Conservation (phyloP, 208 protist genomes). For the Trichomonas gallinae region DNA sequence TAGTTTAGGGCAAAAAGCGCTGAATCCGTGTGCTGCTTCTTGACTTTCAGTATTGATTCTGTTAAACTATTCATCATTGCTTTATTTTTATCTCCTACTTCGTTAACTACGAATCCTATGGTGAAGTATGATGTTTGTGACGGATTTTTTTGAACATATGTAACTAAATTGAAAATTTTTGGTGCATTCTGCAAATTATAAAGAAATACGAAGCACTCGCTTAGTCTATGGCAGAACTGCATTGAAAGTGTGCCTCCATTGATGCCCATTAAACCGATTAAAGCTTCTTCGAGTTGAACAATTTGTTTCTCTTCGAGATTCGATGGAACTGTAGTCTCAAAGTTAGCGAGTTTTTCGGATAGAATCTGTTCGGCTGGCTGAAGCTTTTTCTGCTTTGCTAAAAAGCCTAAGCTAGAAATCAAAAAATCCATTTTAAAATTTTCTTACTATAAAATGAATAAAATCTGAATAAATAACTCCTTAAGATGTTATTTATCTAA, state of each 20-base stretch:
- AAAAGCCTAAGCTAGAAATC: background rate
- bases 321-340: background rate
- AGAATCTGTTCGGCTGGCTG: background rate
- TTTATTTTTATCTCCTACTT: background rate
- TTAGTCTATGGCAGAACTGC: background rate
- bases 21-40: background rate
- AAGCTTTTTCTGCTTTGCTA: background rate
- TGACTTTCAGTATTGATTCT: background rate
- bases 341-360: background rate
- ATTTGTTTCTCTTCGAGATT: background rate
- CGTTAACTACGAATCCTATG: background rate
- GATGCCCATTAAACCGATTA: background rate
- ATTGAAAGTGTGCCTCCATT: background rate
- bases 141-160: background rate
- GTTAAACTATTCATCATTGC: background rate
- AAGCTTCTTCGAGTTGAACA: background rate
- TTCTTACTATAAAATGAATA: too few species aligned
- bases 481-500: too few species aligned
- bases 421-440: background rate
- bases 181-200: background rate
- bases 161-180: background rate
- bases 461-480: too few species aligned
- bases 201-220: background rate
- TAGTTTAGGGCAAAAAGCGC: background rate
- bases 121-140: background rate